Evolutionary conservation across 768 basidiomycete species (phyloP).

Genomic region (Tephrocybe sp.): DNA sequence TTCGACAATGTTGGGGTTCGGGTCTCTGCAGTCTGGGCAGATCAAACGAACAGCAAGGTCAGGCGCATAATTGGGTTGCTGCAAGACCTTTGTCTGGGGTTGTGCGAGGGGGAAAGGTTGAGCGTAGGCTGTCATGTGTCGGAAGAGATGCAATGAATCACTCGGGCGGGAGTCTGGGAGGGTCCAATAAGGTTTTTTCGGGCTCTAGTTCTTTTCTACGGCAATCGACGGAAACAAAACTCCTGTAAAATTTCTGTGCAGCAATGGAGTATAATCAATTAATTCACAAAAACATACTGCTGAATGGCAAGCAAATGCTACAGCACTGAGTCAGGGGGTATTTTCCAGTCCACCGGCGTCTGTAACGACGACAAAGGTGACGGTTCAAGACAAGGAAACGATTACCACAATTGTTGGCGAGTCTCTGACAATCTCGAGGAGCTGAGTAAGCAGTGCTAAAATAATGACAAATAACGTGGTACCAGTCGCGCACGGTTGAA

Average conservation of each 20-base stretch:
- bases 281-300: slow-evolving; percentile 17
- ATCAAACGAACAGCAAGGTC: slow-evolving; percentile 84
- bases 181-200: not conserved
- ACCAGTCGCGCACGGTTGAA: too few relatives aligned
- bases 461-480: too few relatives aligned
- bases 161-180: slow-evolving; percentile 19
- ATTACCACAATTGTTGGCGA: not conserved
- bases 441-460: slow-evolving; percentile 1
- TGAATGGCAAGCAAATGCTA: slow-evolving; percentile 5
- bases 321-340: slow-evolving; percentile 2
- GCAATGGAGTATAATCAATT: slow-evolving; percentile 7
- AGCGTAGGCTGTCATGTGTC: slow-evolving; percentile 56
- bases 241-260: slow-evolving; percentile 18
- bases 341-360: not conserved
- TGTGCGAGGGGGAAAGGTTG: slow-evolving; percentile 81
- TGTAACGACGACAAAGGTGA: slow-evolving; percentile 13
- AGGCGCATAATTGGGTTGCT: slow-evolving; percentile 66
- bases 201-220: slow-evolving; percentile 4
- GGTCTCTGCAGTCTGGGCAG: slow-evolving; percentile 94
- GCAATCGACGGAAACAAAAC: slow-evolving; percentile 1
- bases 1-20: slow-evolving; percentile 92
- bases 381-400: slow-evolving; percentile 8
- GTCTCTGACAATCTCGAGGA: not conserved
- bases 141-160: slow-evolving; percentile 21
- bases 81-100: slow-evolving; percentile 47